Conservation (phyloP, 768 basidiomycete species). For the Gymnopilus dilepis region DNA sequence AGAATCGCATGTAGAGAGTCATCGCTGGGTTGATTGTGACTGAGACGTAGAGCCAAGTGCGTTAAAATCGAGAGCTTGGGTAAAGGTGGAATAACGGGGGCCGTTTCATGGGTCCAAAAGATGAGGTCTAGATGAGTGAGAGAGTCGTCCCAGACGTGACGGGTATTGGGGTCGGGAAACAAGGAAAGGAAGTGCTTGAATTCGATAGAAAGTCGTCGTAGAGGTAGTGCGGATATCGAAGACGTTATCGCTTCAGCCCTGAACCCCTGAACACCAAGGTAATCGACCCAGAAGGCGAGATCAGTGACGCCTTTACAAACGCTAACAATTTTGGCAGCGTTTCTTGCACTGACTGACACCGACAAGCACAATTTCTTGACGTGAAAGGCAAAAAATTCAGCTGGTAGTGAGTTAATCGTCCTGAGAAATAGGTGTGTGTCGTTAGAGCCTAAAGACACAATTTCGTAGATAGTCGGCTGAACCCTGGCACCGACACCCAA, state of each 20-base stretch:
- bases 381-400: constrained; percentile 39
- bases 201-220: constrained; percentile 42
- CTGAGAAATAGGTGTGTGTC: constrained; percentile 42
- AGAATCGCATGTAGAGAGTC: constrained; percentile 31
- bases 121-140: constrained; percentile 46
- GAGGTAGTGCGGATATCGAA: constrained; percentile 33
- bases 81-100: constrained; percentile 34
- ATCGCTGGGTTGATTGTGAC: constrained; percentile 28
- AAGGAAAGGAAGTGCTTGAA: constrained; percentile 34
- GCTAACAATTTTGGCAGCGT: constrained; percentile 37
- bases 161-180: constrained; percentile 17
- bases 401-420: constrained; percentile 37
- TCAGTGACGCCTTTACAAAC: constrained; percentile 42
- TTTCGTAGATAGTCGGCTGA: constrained; percentile 43
- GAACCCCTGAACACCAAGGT: constrained; percentile 24
- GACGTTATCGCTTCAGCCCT: constrained; percentile 24
- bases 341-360: constrained; percentile 31
- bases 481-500: constrained; percentile 34
- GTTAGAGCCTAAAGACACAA: constrained; percentile 38
- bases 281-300: constrained; percentile 46
- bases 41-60: constrained; percentile 37
- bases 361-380: constrained; percentile 47
- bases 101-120: constrained; percentile 36
- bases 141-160: constrained; percentile 30
- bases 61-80: constrained; percentile 35